Evolutionary conservation across 768 basidiomycete genomes (phyloP).

Genomic region (Suillus bovinus): DNA sequence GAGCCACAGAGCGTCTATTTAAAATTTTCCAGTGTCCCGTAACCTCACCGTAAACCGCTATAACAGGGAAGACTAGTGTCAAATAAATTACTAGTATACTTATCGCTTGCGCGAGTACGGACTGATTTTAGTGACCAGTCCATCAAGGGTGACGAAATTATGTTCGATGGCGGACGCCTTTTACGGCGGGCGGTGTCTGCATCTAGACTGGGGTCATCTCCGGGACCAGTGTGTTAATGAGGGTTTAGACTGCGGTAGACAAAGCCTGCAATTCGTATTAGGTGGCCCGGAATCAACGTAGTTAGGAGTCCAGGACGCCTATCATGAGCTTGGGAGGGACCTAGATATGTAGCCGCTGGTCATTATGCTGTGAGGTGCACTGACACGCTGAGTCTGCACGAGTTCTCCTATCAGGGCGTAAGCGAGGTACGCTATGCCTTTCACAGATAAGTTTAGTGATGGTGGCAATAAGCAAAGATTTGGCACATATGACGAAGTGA

Average conservation of each 20-base stretch:
- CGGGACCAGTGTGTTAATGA: not conserved
- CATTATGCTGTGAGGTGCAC: not conserved
- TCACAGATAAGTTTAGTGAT: conserved; percentile 6
- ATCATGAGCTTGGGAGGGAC: conserved; percentile 2
- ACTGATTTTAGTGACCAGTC: not conserved
- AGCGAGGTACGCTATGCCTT: conserved; percentile 1
- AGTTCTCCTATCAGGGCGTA: conserved; percentile 6
- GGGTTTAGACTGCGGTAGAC: not conserved
- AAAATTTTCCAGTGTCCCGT: not conserved
- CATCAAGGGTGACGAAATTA: not conserved
- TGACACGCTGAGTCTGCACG: conserved; percentile 1
- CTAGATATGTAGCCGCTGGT: conserved; percentile 3
- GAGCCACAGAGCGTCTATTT: not conserved
- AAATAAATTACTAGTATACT: not conserved
- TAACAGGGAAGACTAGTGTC: not conserved
- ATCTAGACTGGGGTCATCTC: conserved; percentile 6
- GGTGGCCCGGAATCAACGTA: not conserved
- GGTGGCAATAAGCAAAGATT: not conserved
- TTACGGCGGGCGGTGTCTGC: conserved; percentile 6
- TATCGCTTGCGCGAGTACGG: not conserved
- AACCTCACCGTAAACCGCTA: not conserved
- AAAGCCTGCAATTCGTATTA: not conserved
- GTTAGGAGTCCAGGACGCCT: conserved; percentile 4
- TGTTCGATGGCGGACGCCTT: not conserved
- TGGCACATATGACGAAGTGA: not conserved